Percentiles rank a stretch among this genome's conserved stretches.
phyloP scores from a whole-genome alignment of 169 alveolate genomes.

The Besnoitia besnoiti region DNA sequence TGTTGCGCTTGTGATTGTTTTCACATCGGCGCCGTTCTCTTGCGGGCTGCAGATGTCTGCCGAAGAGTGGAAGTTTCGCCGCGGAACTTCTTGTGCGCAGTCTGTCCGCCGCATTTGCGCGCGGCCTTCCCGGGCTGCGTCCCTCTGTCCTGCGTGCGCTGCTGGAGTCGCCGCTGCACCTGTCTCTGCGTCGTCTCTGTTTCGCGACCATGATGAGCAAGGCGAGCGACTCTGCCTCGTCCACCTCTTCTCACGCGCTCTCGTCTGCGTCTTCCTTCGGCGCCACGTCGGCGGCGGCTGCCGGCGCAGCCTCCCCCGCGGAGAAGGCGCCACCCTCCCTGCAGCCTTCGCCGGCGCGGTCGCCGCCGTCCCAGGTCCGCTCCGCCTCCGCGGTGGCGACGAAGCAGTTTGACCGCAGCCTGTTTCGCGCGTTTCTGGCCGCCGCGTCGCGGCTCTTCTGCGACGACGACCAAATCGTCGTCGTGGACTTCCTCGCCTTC shows the following conservation, averaged over 20 bases:
- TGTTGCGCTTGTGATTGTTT: too few species aligned
- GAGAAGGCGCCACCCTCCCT: background rate
- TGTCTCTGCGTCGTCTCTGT: too few species aligned
- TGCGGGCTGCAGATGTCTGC: too few species aligned
- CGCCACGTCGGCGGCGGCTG: background rate
- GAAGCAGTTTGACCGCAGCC: slow-evolving; percentile 50
- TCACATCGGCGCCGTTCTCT: too few species aligned
- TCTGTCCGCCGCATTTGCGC: too few species aligned
- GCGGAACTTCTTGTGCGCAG: too few species aligned
- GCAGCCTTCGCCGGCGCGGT: background rate
- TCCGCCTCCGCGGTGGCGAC: background rate
- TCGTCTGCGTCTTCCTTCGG: background rate
- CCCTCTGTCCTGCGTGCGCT: background rate
- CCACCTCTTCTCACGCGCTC: background rate
- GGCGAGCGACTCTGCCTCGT: background rate
- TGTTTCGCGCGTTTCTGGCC: slow-evolving; percentile 53
- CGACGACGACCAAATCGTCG: slow-evolving; percentile 67
- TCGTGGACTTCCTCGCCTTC: slow-evolving; percentile 60
- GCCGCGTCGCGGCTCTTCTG: slow-evolving; percentile 63
- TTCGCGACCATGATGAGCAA: background rate
- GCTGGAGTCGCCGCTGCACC: background rate
- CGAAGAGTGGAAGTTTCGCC: too few species aligned
- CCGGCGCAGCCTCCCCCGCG: background rate
- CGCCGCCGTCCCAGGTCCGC: background rate
- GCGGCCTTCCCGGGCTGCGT: background rate